Percentiles rank a stretch among this genome's conserved stretches.
These are phyloP conservation scores for Ilyonectria destructans DNA, from an alignment of 2,329 filamentous ascomycete species.

Conservation along the genomic window DNA sequence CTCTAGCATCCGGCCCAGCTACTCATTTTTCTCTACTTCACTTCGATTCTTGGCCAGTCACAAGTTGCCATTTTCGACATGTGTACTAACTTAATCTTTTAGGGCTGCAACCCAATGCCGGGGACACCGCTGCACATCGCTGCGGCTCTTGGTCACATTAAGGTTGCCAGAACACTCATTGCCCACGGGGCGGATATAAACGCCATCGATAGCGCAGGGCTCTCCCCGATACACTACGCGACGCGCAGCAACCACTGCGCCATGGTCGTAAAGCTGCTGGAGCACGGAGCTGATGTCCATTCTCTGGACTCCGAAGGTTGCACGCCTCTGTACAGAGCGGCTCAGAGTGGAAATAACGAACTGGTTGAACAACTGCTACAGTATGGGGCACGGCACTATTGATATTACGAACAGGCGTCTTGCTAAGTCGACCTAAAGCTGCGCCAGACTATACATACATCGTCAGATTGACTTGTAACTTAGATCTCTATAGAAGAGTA, in stretches of 20 bases:
- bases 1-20: not conserved
- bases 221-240: constrained; percentile 16
- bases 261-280: constrained; percentile 11
- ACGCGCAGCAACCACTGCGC: constrained; percentile 9
- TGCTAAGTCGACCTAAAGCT: too few species aligned
- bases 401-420: not conserved
- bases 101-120: constrained; percentile 14
- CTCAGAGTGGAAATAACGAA: constrained; percentile 5
- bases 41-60: not conserved
- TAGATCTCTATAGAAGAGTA: too few species aligned
- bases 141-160: constrained; percentile 19
- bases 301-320: constrained; percentile 13
- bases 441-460: too few species aligned
- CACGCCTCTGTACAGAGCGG: constrained; percentile 15
- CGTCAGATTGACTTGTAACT: too few species aligned
- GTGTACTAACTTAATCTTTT: not conserved
- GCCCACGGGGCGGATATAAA: constrained; percentile 13
- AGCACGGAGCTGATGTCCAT: constrained; percentile 13
- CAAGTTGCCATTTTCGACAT: not conserved
- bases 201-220: constrained; percentile 15
- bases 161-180: constrained; percentile 15
- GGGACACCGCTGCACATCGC: constrained; percentile 19
- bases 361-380: not conserved
- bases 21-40: not conserved
- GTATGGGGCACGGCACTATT: not conserved